A percentile compares a stretch with the other conserved stretches of the same genome.
Evolutionary conservation across 495 filamentous ascomycete genomes (phyloP).

Genomic region (Talaromyces wortmannii): DNA sequence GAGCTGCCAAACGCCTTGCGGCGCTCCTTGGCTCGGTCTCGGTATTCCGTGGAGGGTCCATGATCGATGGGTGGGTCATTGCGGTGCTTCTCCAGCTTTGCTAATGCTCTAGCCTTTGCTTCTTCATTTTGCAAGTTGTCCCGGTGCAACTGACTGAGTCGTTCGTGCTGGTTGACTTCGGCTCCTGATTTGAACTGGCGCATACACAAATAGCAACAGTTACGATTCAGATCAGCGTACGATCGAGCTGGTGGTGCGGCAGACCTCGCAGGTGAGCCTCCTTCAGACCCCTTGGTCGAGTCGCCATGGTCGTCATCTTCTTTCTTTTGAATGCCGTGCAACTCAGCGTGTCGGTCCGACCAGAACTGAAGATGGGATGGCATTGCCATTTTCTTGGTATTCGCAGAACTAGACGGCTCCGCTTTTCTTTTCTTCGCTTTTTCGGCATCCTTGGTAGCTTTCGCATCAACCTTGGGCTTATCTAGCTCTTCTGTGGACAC

Average conservation of each 20-base stretch:
- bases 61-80: conserved; percentile 10
- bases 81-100: conserved; percentile 49
- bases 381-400: conserved; percentile 43
- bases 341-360: conserved; percentile 78
- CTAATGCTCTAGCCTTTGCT: conserved; percentile 49
- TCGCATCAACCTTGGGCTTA: conserved; percentile 21
- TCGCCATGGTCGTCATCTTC: conserved; percentile 18
- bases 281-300: conserved; percentile 6
- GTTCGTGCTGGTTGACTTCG: conserved; percentile 70
- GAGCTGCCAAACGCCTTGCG: conserved; percentile 67
- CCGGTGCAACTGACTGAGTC: conserved; percentile 66
- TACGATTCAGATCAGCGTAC: conserved; percentile 62
- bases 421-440: conserved; percentile 71
- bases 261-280: conserved; percentile 7
- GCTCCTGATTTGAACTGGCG: conserved; percentile 63
- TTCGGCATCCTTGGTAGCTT: conserved; percentile 40
- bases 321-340: conserved; percentile 54
- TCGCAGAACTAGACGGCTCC: conserved; percentile 30
- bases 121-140: conserved; percentile 58
- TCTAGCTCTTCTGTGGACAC: conserved; percentile 47
- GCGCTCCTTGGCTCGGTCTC: conserved; percentile 78
- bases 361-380: conserved; percentile 77
- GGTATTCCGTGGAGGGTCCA: conserved; percentile 44
- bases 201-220: conserved; percentile 73
- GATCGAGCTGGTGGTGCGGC: conserved; percentile 40